Evolutionary conservation across 73 alveolate genomes (phyloP), one percentile per base, ranked within the genome.

Genomic region (Paramecium tetraurelia): DNA sequence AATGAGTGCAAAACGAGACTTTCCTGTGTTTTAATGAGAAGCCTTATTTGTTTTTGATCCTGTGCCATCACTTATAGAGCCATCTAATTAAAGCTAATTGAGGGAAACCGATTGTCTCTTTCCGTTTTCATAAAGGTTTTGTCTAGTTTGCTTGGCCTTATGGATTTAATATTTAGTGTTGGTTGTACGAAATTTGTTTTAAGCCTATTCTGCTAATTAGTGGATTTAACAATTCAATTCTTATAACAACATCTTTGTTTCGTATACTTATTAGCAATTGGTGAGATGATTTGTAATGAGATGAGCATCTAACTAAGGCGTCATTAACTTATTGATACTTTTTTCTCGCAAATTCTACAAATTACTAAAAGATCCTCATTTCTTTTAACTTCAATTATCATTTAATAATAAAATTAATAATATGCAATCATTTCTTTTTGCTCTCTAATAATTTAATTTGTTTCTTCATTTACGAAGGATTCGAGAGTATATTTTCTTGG

Each of bases 291-390:
- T 48, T 11, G 46, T 46, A 10, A 80, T 80, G 8, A 80, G 48
- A 80, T 20, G 75, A 24, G 90, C 90, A 80, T 80, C 90, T n/a
- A 46, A 40, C 90, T 80, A 38, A 80, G 16, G 21, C 8, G 6
- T 22, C 31, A 72, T 33, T 14, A 44, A 12, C 7, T 11, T 80
- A 20, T 80, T 8, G 27, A 48, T 80, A 80, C 90, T 80, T 43
- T 41, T 35, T 80, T 40, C 44, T 80, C 90, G 57, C 90, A 80
- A 21, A 80, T 44, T 20, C 90, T n/a, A 46, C 90, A 80, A n/a
- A 72, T 12, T 12, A 72, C 86, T 48, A 63, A 63, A 27, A 63
- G 84, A 63, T 63, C 84, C 27, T 63, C 84, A 24, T 20, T 20
- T 31, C 53, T 63, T 33, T 63, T 31, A 63, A 20, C 27, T 63